A percentile compares a stretch with the other conserved stretches of the same genome.
Conservation (phyloP, 1,284 basidiomycete species). For the Ceratobasidium sp. region DNA sequence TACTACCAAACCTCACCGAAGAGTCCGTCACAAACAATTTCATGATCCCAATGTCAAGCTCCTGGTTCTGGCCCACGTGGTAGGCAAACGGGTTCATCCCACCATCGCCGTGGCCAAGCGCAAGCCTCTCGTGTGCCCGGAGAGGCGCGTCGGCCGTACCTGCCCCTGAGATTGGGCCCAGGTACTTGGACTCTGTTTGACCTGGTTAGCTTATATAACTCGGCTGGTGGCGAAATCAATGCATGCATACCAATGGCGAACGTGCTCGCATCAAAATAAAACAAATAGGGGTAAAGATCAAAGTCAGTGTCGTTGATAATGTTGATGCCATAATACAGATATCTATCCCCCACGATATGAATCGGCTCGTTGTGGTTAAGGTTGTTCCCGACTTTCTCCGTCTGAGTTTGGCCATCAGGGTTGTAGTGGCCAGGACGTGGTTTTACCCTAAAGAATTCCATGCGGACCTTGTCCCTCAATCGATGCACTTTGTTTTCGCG, state of each 20-base stretch:
- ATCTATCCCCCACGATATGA: constrained; percentile 53
- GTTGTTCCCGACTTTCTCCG: constrained; percentile 54
- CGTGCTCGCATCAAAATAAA: constrained; percentile 60
- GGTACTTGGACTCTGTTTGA: background rate
- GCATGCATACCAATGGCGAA: constrained; percentile 59
- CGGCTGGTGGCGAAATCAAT: too few relatives aligned
- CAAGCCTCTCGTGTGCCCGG: background rate
- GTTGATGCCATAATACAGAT: constrained; percentile 56
- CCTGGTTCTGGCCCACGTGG: background rate
- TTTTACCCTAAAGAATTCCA: background rate
- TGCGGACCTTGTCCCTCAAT: constrained; percentile 2
- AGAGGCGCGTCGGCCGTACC: background rate
- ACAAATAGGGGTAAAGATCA: constrained; percentile 62
- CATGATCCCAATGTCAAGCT: constrained; percentile 3
- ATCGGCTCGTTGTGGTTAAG: constrained; percentile 57
- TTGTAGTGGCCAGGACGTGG: constrained; percentile 60
- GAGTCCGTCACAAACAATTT: constrained; percentile 5
- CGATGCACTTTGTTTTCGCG: background rate
- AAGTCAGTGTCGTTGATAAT: constrained; percentile 57
- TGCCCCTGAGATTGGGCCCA: background rate
- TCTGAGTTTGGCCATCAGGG: constrained; percentile 52
- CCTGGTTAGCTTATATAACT: too few relatives aligned
- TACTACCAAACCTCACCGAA: background rate
- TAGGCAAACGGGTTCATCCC: background rate
- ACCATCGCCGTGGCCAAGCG: background rate